phyloP scores from a whole-genome alignment of 2,329 filamentous ascomycete genomes.

The Colletotrichum lindemuthianum region DNA sequence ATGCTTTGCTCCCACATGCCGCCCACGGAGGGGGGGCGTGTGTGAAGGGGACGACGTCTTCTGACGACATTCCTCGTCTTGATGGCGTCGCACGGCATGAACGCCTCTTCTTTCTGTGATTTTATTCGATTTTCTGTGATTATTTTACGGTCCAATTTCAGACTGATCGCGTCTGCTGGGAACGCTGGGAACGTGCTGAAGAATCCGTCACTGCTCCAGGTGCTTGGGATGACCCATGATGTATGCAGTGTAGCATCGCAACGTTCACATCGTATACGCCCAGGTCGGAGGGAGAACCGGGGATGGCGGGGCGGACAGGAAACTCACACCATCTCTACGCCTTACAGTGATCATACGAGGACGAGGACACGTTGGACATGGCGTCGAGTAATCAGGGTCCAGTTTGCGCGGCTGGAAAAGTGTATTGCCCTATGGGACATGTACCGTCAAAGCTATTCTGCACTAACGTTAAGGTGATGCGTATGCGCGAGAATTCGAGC shows the following conservation, averaged over 20 bases:
- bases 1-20: slow-evolving; percentile 31
- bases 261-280: background rate
- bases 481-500: background rate
- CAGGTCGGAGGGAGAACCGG: background rate
- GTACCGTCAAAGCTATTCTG: slow-evolving; percentile 1
- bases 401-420: background rate
- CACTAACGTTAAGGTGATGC: slow-evolving; percentile 6
- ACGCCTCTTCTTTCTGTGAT: background rate
- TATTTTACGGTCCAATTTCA: background rate
- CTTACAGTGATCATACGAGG: background rate
- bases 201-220: background rate
- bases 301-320: slow-evolving; percentile 13
- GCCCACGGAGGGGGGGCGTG: slow-evolving; percentile 9
- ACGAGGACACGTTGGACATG: no score
- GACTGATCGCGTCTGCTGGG: no score
- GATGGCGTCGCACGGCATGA: slow-evolving; percentile 12
- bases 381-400: slow-evolving; percentile 6
- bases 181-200: background rate
- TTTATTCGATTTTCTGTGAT: background rate
- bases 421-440: background rate
- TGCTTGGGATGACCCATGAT: slow-evolving; percentile 4
- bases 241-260: background rate
- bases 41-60: slow-evolving; percentile 12
- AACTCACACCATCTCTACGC: background rate
- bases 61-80: slow-evolving; percentile 30